Percentiles rank a stretch among this genome's conserved stretches.
Evolutionary conservation across 2,329 filamentous ascomycete species (phyloP).

Genomic region (Fusarium succisae): DNA sequence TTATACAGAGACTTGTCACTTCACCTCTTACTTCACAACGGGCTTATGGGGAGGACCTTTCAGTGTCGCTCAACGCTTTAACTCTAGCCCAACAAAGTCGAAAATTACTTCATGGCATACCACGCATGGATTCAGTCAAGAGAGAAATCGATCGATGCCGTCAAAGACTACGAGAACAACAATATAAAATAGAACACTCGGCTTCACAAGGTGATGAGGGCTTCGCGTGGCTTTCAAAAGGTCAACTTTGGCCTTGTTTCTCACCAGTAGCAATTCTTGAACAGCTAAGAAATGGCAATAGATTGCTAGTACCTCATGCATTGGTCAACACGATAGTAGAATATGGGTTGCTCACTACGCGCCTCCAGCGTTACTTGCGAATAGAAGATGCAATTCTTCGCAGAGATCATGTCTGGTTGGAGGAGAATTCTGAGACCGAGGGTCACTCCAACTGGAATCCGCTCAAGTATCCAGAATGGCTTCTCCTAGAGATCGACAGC

Average conservation of each 20-base stretch:
- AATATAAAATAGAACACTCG: background rate
- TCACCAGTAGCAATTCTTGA: constrained; percentile 56
- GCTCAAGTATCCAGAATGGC: constrained; percentile 64
- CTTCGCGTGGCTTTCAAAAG: constrained; percentile 52
- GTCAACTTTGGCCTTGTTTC: constrained; percentile 57
- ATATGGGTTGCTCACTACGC: constrained; percentile 56
- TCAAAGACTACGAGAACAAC: background rate
- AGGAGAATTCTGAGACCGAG: constrained; percentile 56
- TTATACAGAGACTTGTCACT: constrained; percentile 5
- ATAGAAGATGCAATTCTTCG: constrained; percentile 47
- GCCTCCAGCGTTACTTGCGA: constrained; percentile 56
- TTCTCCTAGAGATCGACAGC: constrained; percentile 72
- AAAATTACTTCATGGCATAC: background rate
- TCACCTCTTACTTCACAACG: constrained; percentile 2
- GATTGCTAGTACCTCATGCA: constrained; percentile 40
- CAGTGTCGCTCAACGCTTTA: constrained; percentile 1
- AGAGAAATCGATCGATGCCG: background rate
- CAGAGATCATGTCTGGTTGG: constrained; percentile 39
- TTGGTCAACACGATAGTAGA: constrained; percentile 54
- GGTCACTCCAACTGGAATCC: constrained; percentile 68
- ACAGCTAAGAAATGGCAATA: constrained; percentile 50
- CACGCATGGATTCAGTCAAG: accelerated
- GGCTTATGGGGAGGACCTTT: constrained; percentile 34
- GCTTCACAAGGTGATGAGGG: background rate
- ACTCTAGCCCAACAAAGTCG: background rate